Conservation (phyloP, 1,284 basidiomycete genomes). For the Apiotrichum brassicae region DNA sequence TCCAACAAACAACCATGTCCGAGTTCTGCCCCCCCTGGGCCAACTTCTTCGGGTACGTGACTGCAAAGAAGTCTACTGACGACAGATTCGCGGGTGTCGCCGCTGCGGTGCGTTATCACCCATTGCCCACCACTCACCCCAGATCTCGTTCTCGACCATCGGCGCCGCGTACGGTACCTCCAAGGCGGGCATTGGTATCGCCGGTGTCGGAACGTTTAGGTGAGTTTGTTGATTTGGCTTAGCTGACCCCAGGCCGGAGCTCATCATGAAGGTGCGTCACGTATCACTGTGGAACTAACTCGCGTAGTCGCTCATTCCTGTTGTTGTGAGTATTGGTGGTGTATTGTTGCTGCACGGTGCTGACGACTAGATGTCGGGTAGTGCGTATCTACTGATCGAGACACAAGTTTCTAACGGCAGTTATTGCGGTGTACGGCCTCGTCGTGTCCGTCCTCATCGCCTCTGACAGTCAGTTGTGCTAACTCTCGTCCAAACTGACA, state of each 20-base stretch:
- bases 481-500: constrained; percentile 14
- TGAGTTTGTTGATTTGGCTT: no score
- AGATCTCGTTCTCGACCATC: constrained; percentile 55
- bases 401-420: constrained; percentile 19
- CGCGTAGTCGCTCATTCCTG: constrained; percentile 55
- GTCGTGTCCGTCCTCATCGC: constrained; percentile 61
- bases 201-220: constrained; percentile 82
- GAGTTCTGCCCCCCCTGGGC: constrained; percentile 48
- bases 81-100: constrained; percentile 42
- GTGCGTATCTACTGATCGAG: constrained; percentile 40
- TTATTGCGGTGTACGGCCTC: constrained; percentile 53
- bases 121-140: no score
- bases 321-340: constrained; percentile 39
- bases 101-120: constrained; percentile 28
- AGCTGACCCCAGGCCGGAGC: constrained; percentile 65
- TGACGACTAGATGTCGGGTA: constrained; percentile 61
- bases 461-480: constrained; percentile 52
- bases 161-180: constrained; percentile 96
- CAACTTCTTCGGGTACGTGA: constrained; percentile 44
- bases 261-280: constrained; percentile 86
- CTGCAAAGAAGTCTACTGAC: background rate
- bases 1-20: constrained; percentile 24
- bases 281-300: constrained; percentile 2
- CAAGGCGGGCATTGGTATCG: constrained; percentile 96
- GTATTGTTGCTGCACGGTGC: background rate